These are phyloP conservation scores for Thalassiosira livingstoniorum DNA, from an alignment of 352 stramenopile species.

Conservation along the genomic window DNA sequence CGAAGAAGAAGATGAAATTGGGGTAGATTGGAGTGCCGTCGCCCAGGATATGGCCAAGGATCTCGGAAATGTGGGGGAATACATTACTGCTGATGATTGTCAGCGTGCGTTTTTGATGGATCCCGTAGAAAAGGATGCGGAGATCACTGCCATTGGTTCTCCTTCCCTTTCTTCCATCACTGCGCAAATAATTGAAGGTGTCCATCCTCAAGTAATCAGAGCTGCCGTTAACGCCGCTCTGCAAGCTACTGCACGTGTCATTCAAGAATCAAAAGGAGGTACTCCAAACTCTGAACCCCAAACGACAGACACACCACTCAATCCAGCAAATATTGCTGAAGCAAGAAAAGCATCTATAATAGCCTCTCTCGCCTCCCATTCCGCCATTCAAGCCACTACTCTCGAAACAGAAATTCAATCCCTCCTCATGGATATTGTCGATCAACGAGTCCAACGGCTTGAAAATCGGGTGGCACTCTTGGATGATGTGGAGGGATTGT, in stretches of 20 bases:
- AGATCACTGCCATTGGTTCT: constrained; percentile 1
- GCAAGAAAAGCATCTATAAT: constrained; percentile 62
- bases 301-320: too few species aligned
- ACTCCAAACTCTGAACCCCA: constrained; percentile 58
- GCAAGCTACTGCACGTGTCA: constrained; percentile 54
- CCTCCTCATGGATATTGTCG: constrained; percentile 74
- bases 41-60: constrained; percentile 61
- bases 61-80: too few species aligned
- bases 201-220: constrained; percentile 59
- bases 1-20: constrained; percentile 10
- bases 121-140: constrained; percentile 39
- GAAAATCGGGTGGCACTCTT: constrained; percentile 80
- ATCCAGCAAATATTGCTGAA: constrained; percentile 63
- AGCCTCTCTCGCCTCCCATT: constrained; percentile 55
- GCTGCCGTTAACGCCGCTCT: constrained; percentile 63
- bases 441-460: constrained; percentile 78
- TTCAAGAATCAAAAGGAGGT: constrained; percentile 60
- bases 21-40: constrained; percentile 74
- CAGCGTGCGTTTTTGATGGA: constrained; percentile 72
- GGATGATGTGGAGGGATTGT: constrained; percentile 83
- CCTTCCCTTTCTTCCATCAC: background rate
- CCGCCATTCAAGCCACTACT: constrained; percentile 46
- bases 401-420: constrained; percentile 63
- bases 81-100: constrained; percentile 66
- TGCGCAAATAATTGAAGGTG: constrained; percentile 54